A percentile compares a stretch with the other conserved stretches of the same genome.
These are phyloP conservation scores for Paramecium octaurelia DNA, from an alignment of 73 alveolate species.

Conservation along the genomic window DNA sequence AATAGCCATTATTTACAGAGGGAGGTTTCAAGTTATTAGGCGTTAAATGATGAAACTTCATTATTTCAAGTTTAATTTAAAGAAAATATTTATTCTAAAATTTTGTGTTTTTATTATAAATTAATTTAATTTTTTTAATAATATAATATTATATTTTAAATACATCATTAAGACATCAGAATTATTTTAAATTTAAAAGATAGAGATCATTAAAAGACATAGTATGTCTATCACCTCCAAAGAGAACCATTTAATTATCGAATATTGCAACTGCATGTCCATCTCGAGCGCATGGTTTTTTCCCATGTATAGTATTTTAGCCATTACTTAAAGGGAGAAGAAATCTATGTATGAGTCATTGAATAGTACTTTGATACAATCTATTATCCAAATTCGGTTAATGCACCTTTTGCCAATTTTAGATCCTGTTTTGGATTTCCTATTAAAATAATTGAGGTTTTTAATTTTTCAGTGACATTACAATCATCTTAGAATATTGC, in stretches of 20 bases:
- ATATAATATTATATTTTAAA: no score
- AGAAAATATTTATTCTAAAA: not conserved
- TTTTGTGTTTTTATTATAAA: not conserved
- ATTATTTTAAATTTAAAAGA: not conserved
- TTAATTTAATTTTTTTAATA: no score
- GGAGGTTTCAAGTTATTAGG: no score
- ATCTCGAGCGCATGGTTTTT: conserved; percentile 61
- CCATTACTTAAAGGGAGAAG: not conserved
- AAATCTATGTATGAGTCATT: not conserved
- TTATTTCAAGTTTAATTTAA: no score
- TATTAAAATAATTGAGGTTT: not conserved
- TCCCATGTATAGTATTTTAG: conserved; percentile 10
- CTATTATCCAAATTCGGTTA: conserved; percentile 42
- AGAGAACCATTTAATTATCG: conserved; percentile 69
- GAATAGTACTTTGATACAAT: not conserved
- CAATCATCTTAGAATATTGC: not conserved
- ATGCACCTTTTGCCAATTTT: not conserved
- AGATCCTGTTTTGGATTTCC: conserved; percentile 43
- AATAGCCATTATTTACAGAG: no score
- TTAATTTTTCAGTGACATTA: conserved; percentile 37
- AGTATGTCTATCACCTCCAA: conserved; percentile 91
- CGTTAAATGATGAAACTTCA: not conserved
- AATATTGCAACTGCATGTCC: conserved; percentile 75
- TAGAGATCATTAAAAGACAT: conserved; percentile 82
- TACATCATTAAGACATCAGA: not conserved